Percentiles rank a stretch among this genome's conserved stretches.
phyloP scores from a whole-genome alignment of 192 early-diverging fungal species.

The Gamsiella multidivaricata region DNA sequence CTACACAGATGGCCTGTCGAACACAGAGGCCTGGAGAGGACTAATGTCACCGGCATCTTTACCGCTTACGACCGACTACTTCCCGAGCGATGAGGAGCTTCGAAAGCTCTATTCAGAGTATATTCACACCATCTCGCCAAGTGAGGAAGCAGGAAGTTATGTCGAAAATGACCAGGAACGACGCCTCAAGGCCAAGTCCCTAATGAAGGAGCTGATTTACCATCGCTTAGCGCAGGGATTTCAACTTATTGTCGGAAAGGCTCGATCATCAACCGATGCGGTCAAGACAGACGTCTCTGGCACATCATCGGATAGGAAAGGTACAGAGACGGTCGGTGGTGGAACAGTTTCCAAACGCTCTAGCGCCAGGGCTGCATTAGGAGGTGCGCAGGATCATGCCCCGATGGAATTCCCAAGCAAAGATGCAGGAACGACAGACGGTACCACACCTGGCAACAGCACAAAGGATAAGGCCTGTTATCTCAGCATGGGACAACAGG shows the following conservation, averaged over 20 bases:
- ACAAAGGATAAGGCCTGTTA: conserved; percentile 62
- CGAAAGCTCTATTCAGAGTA: conserved; percentile 77
- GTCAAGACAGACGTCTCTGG: background rate
- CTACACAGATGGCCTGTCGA: conserved; percentile 62
- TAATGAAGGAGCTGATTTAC: conserved; percentile 86
- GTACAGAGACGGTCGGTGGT: background rate
- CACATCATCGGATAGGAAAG: conserved; percentile 1
- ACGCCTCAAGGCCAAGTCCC: conserved; percentile 54
- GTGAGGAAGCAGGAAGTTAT: conserved; percentile 59
- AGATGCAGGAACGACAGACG: background rate
- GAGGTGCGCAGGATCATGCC: background rate
- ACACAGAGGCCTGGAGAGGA: conserved; percentile 84
- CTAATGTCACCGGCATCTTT: conserved; percentile 93
- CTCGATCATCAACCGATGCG: conserved; percentile 5
- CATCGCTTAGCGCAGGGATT: conserved; percentile 95
- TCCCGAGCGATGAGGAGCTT: conserved; percentile 77
- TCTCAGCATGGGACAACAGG: conserved; percentile 91
- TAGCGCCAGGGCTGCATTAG: background rate
- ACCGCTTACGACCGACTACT: conserved; percentile 91
- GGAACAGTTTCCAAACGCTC: background rate
- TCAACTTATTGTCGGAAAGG: conserved; percentile 76
- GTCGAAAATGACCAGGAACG: conserved; percentile 53
- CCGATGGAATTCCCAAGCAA: conserved; percentile 42
- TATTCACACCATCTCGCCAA: conserved; percentile 76
- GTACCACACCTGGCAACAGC: background rate